These are phyloP conservation scores for Candida vartiovaarae DNA, from an alignment of 805 yeast species.

Conservation along the genomic window DNA sequence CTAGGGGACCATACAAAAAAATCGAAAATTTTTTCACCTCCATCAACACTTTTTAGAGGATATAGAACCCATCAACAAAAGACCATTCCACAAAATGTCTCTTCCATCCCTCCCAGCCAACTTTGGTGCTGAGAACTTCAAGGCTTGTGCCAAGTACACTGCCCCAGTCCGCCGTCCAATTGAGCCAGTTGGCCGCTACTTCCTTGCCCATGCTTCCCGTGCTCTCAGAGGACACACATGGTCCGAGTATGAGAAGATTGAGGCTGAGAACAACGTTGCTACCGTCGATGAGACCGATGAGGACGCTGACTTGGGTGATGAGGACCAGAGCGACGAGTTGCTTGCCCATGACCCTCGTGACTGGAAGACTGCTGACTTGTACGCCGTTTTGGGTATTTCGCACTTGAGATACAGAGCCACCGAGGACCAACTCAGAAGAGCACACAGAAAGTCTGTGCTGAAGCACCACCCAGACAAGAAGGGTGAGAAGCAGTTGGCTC, in stretches of 20 bases:
- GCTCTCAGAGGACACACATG: conserved; percentile 95
- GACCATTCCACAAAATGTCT: conserved; percentile 23
- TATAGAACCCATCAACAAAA: not conserved
- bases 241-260: conserved; percentile 93
- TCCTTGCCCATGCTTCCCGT: conserved; percentile 95
- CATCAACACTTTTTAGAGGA: not conserved
- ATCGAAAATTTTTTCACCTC: not conserved
- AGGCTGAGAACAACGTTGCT: conserved; percentile 82
- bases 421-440: conserved; percentile 88
- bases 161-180: conserved; percentile 70
- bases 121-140: conserved; percentile 43
- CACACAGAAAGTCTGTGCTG: conserved; percentile 94
- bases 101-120: conserved; percentile 50
- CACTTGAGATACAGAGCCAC: conserved; percentile 88
- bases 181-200: conserved; percentile 95
- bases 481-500: conserved; percentile 84
- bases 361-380: conserved; percentile 95
- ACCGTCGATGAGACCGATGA: conserved; percentile 52
- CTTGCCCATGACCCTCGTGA: conserved; percentile 92
- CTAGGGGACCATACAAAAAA: too few relatives aligned
- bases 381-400: conserved; percentile 91
- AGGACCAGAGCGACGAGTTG: conserved; percentile 61
- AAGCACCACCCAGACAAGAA: conserved; percentile 98
- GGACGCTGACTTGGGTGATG: conserved; percentile 60
- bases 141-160: conserved; percentile 42